phyloP scores from a whole-genome alignment of 1,284 basidiomycete genomes.

The Ganoderma sp. region DNA sequence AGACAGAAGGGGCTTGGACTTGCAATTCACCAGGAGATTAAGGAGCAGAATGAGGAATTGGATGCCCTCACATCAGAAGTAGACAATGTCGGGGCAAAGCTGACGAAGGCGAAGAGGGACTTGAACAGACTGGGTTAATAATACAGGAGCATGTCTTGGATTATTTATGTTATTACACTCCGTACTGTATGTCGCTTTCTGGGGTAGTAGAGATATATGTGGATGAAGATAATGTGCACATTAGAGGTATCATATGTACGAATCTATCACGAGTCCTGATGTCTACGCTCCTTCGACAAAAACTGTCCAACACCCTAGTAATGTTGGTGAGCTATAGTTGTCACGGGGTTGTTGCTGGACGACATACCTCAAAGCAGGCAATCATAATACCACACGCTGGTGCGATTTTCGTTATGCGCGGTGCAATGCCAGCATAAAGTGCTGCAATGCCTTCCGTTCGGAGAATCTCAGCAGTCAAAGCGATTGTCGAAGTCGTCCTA shows the following conservation, averaged over 20 bases:
- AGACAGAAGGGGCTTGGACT: slow-evolving; percentile 87
- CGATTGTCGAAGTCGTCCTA: slow-evolving; percentile 54
- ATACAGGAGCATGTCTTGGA: slow-evolving; percentile 17
- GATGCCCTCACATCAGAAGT: slow-evolving; percentile 80
- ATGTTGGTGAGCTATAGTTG: slow-evolving; percentile 7
- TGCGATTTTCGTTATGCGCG: slow-evolving; percentile 93
- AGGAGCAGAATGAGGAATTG: slow-evolving; percentile 85
- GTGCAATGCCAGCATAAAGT: slow-evolving; percentile 85
- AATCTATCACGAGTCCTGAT: slow-evolving; percentile 30
- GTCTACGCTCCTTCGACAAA: slow-evolving; percentile 44
- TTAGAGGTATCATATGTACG: slow-evolving; percentile 29
- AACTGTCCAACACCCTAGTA: slow-evolving; percentile 60
- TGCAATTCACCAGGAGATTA: slow-evolving; percentile 87
- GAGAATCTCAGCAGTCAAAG: slow-evolving; percentile 73
- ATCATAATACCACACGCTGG: slow-evolving; percentile 99
- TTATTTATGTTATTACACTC: slow-evolving; percentile 15
- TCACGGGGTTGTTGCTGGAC: neutral
- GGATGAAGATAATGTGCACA: slow-evolving; percentile 35
- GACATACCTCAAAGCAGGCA: slow-evolving; percentile 85
- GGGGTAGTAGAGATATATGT: slow-evolving; percentile 27
- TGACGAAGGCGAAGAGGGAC: slow-evolving; percentile 81
- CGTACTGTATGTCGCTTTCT: slow-evolving; percentile 4
- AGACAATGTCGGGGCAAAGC: slow-evolving; percentile 75
- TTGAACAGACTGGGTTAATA: slow-evolving; percentile 75
- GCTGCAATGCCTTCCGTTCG: slow-evolving; percentile 80